These are phyloP conservation scores for Haplosporangium sp. DNA, from an alignment of 371 early-diverging fungal species.

Conservation along the genomic window DNA sequence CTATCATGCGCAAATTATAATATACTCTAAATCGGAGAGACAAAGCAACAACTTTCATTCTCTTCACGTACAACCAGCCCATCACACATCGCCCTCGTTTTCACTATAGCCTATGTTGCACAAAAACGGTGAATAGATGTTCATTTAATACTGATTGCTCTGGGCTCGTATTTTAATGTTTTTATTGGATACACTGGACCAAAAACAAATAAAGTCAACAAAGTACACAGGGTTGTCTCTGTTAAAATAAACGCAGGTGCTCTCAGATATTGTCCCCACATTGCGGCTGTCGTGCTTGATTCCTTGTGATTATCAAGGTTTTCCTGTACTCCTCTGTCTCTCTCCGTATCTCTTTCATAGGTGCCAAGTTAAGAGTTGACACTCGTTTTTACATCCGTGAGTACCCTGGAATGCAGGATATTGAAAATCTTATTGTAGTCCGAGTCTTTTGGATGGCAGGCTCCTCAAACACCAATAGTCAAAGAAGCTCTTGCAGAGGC, in stretches of 20 bases:
- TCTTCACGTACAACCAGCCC: slow-evolving; percentile 2
- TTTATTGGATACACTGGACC: not conserved
- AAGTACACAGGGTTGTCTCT: slow-evolving; percentile 6
- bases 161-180: slow-evolving; percentile 9
- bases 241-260: not conserved
- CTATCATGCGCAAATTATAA: slow-evolving; percentile 1
- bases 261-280: slow-evolving; percentile 14
- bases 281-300: not conserved
- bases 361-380: slow-evolving; percentile 4
- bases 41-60: not conserved
- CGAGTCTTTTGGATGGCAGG: too few species aligned
- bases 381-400: slow-evolving; percentile 10
- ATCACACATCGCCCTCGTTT: slow-evolving; percentile 8
- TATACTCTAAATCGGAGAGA: not conserved
- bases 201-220: not conserved
- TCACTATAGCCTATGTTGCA: not conserved
- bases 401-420: not conserved
- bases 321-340: not conserved
- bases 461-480: too few species aligned
- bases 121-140: slow-evolving; percentile 5
- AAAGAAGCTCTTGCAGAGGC: not conserved
- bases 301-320: not conserved
- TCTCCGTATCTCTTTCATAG: not conserved
- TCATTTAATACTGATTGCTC: not conserved
- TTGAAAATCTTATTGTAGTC: not conserved